These are phyloP conservation scores for Fusarium tjaetaba DNA, from an alignment of 2,329 filamentous ascomycete species.

Conservation along the genomic window DNA sequence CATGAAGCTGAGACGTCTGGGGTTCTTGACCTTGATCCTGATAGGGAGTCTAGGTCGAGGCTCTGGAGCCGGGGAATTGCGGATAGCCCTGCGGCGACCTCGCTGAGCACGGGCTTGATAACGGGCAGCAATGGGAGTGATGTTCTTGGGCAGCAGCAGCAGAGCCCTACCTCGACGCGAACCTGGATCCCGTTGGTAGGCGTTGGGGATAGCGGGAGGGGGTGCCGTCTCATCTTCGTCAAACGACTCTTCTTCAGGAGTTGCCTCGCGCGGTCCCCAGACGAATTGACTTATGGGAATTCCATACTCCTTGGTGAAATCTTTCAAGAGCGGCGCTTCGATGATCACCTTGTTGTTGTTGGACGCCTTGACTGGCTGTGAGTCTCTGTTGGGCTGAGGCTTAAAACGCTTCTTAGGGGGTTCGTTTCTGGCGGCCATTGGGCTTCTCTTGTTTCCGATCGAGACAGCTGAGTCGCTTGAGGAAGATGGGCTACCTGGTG, in stretches of 20 bases:
- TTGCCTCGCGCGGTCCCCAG: slow-evolving; percentile 11
- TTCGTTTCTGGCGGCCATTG: neutral
- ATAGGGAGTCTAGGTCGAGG: neutral
- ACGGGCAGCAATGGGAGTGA: neutral
- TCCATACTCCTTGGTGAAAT: slow-evolving; percentile 20
- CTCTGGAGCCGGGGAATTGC: neutral
- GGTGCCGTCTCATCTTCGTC: slow-evolving; percentile 29
- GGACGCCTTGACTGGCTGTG: neutral
- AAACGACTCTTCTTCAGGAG: slow-evolving; percentile 2
- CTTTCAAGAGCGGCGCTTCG: slow-evolving; percentile 15
- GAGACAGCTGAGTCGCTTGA: neutral
- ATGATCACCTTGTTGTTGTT: neutral
- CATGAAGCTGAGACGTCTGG: slow-evolving; percentile 12
- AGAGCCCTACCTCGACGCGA: neutral
- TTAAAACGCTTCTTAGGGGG: neutral
- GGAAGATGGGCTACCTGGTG: neutral
- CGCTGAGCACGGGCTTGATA: neutral
- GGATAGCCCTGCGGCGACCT: neutral
- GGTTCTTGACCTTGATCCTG: neutral
- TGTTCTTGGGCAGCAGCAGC: neutral
- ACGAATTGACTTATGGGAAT: slow-evolving; percentile 21
- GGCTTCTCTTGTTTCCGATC: neutral
- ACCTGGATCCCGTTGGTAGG: neutral
- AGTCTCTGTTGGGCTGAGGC: neutral
- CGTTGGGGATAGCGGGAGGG: slow-evolving; percentile 18